Base-by-base conservation (phyloP, 1,139 yeast species). In the Lodderomyces metapsilosis region DNA sequence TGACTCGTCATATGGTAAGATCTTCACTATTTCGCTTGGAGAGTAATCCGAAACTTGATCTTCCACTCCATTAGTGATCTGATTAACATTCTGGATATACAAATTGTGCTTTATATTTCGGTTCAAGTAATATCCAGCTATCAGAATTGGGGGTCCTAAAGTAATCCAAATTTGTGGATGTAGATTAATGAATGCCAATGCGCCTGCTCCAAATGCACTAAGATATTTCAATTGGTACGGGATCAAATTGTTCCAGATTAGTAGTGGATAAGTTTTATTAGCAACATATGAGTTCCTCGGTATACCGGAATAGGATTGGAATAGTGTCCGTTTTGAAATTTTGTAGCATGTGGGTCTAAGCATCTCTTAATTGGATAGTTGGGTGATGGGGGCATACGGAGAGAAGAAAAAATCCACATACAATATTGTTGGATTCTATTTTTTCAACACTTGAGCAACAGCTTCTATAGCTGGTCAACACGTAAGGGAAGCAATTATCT, bases 161-260 rank as follows among this genome's bases (percentile, higher is more conserved):
- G 75, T 68, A 11, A 67, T 43, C 7, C 68, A 40, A 9, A 59
- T 51, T 43, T 66, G 59, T 11, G 71, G 73, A 49, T 68, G 74
- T 11, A 69, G 41, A 40, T 69, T 68, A 9, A 64, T 63, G n/a
- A 70, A 43, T 2, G 64, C 50, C 10, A 54, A 44, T 0, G 72
- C 69, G 1, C 62, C 49, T 1, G 57, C 37, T 0, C 62, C 54
- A 13, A 70, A 44, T 1, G 54, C 54, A 2, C 59, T 52, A 32
- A 65, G 64, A 49, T 62, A 64, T 47, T 70, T 69, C 33, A 58
- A 31, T 21, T 53, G 55, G 3, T 52, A 27, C 0, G 74, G 68
- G 4, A 68, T 55, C 15, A 44, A 48, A 13, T 58, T 55, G 36
- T 58, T 52, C 67, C 73, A 66, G 36, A 55, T 44, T 13, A 58